Base-by-base conservation (phyloP, 2,329 filamentous ascomycete species). In the Colletotrichum filicis region DNA sequence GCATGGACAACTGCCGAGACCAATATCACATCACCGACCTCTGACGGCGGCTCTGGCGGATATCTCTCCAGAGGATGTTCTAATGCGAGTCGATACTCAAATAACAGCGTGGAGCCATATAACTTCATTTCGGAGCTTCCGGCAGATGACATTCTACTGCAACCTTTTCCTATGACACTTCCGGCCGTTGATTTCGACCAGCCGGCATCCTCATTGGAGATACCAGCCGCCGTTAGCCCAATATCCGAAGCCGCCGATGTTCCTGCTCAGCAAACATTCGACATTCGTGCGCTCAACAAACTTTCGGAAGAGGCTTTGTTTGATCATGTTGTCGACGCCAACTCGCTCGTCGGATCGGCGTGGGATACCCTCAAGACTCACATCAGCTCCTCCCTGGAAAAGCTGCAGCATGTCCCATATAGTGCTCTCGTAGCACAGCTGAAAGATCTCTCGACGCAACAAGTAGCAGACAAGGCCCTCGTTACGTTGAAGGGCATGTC, bases 331-430 rank as follows among this genome's bases (percentile, higher is more conserved):
- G 80, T 79, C 6, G 83, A 82, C 67, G 77, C 80, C 22, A 80
- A 82, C 74, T 78, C 82, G 2, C 77, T 90, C 3, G 80, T 88
- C n/a, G 78, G 76, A 5, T 81, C 84, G 8, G 82, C 83, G 4
- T 88, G 84, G 83, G 84, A 86, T 63, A 78, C 84, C 5, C 78
- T 90, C 28, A 79, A 84, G 46, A 80, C 85, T 73, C 87, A 89
- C 66, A 79, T 89, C 35, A 77, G 81, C 8, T 83, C 80, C 1
- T 89, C 88, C 0, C 77, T 84, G 72, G 69, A 79, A 37, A 89
- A 87, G 74, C 79, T 89, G 12, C 78, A 79, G 19, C 75, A 81
- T 28, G 73, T 86, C 30, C 76, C 76, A 16, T 80, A 82, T 28
- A 89, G 87, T 66, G 75, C 80, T 19, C 77, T 90, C 11, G 85